A percentile compares a stretch with the other conserved stretches of the same genome.
Conservation (phyloP, 2,329 filamentous ascomycete species). For the Phoma sp. region DNA sequence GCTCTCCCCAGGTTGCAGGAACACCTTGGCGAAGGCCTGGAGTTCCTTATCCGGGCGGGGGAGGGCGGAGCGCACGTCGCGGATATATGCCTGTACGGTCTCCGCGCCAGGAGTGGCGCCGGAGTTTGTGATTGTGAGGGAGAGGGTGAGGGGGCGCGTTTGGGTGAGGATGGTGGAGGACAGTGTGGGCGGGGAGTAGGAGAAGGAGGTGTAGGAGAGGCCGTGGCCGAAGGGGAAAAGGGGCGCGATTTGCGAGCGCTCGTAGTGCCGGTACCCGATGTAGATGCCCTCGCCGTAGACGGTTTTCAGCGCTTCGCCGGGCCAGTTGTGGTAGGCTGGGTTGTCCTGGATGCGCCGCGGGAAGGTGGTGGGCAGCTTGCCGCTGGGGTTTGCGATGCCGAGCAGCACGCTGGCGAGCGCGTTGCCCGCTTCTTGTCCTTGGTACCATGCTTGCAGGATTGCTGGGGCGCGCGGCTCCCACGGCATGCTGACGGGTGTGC, state of each 20-base stretch:
- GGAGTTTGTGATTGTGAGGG: slow-evolving; percentile 61
- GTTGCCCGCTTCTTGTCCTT: slow-evolving; percentile 85
- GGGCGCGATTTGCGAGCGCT: slow-evolving; percentile 63
- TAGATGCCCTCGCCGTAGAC: slow-evolving; percentile 75
- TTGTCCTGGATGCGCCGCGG: slow-evolving; percentile 66
- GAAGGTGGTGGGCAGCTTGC: slow-evolving; percentile 76
- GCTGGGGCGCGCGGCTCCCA: slow-evolving; percentile 70
- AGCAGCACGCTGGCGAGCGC: slow-evolving; percentile 79
- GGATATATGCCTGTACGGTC: slow-evolving; percentile 71
- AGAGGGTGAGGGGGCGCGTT: slow-evolving; percentile 54
- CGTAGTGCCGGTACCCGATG: slow-evolving; percentile 76
- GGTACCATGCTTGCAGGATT: slow-evolving; percentile 80
- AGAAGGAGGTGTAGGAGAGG: slow-evolving; percentile 76
- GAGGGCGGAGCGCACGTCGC: slow-evolving; percentile 67
- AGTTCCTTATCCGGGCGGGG: slow-evolving; percentile 73
- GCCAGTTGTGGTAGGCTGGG: slow-evolving; percentile 75
- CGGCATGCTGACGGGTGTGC: slow-evolving; percentile 73
- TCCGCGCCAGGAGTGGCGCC: slow-evolving; percentile 65
- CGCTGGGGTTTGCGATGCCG: slow-evolving; percentile 74
- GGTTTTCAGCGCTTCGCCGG: slow-evolving; percentile 70
- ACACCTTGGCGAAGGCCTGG: slow-evolving; percentile 64
- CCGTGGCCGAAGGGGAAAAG: slow-evolving; percentile 81
- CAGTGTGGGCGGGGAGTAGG: slow-evolving; percentile 64
- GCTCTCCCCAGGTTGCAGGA: slow-evolving; percentile 46
- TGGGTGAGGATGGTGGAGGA: slow-evolving; percentile 57